A percentile compares a stretch with the other conserved stretches of the same genome.
phyloP scores from a whole-genome alignment of 345 rosid species.

The Dipteronia dyeriana region DNA sequence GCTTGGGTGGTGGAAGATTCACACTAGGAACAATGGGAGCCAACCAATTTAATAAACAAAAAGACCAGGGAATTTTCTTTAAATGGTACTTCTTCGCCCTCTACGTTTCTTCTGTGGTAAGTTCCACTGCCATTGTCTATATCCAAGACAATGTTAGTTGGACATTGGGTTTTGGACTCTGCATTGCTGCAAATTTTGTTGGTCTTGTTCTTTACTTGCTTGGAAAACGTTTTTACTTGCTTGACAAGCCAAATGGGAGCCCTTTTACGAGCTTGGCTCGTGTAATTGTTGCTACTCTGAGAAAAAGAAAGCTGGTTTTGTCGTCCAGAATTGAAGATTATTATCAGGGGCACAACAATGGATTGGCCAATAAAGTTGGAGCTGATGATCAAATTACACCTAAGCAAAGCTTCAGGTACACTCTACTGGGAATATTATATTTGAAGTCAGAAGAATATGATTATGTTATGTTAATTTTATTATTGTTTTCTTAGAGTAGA shows the following conservation, averaged over 20 bases:
- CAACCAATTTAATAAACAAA: constrained; percentile 20
- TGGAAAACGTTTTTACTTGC: constrained; percentile 20
- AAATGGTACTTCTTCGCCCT: constrained; percentile 28
- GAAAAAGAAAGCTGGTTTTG: constrained; percentile 19
- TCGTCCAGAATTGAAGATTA: constrained; percentile 5
- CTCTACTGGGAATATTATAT: neutral
- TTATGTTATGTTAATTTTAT: no score
- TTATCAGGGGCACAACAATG: constrained; percentile 8
- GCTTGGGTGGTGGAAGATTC: constrained; percentile 21
- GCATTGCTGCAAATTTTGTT: constrained; percentile 14
- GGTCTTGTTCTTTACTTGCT: constrained; percentile 15
- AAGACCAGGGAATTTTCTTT: constrained; percentile 21
- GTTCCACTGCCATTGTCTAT: constrained; percentile 25
- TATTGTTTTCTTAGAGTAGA: no score
- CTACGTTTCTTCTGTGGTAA: constrained; percentile 5
- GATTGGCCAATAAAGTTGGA: neutral
- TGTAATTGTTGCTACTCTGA: constrained; percentile 22
- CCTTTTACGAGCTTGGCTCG: constrained; percentile 26
- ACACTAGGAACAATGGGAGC: constrained; percentile 24
- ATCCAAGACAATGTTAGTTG: constrained; percentile 30
- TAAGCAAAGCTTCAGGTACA: neutral
- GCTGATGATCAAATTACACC: neutral
- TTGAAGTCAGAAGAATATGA: no score
- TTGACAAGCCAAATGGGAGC: constrained; percentile 25
- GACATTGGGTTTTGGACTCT: constrained; percentile 24